Evolutionary conservation across 169 alveolate species (phyloP).

Genomic region (Plasmodium cynomolgi): DNA sequence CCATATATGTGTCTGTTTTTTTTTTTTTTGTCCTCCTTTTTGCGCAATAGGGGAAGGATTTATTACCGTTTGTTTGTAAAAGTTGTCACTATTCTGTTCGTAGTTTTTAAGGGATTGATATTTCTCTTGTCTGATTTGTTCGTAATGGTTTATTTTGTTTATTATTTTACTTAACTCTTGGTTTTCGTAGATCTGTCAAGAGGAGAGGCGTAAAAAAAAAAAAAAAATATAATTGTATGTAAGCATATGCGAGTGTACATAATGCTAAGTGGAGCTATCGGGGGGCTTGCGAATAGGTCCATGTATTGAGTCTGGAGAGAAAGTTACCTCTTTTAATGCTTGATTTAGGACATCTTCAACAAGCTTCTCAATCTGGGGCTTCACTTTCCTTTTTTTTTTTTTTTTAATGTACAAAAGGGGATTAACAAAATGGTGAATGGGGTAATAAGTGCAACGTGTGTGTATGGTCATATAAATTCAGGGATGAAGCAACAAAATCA

Average conservation of each 20-base stretch:
- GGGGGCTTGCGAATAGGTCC: background rate
- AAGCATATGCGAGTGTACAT: background rate
- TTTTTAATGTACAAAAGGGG: background rate
- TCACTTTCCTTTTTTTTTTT: constrained; percentile 40
- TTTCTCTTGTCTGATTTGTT: constrained; percentile 33
- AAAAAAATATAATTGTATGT: background rate
- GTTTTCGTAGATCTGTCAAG: constrained; percentile 29
- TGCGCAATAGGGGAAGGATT: background rate
- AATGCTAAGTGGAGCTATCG: background rate
- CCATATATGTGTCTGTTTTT: background rate
- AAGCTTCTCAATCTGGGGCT: constrained; percentile 24
- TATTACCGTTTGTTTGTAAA: constrained; percentile 53
- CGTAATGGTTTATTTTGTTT: constrained; percentile 40
- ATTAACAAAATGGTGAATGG: background rate
- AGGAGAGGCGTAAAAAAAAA: background rate
- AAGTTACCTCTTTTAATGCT: constrained; percentile 56
- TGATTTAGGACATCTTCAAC: constrained; percentile 50
- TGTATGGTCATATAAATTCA: background rate
- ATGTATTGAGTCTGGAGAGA: background rate
- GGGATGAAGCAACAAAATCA: background rate
- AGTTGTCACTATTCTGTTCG: constrained; percentile 28
- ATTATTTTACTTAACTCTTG: constrained; percentile 29
- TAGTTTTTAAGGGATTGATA: constrained; percentile 22
- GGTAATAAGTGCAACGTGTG: background rate
- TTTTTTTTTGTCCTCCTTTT: background rate